Evolutionary conservation across 73 alveolate genomes (phyloP).

Genomic region (Loxodes magnus): DNA sequence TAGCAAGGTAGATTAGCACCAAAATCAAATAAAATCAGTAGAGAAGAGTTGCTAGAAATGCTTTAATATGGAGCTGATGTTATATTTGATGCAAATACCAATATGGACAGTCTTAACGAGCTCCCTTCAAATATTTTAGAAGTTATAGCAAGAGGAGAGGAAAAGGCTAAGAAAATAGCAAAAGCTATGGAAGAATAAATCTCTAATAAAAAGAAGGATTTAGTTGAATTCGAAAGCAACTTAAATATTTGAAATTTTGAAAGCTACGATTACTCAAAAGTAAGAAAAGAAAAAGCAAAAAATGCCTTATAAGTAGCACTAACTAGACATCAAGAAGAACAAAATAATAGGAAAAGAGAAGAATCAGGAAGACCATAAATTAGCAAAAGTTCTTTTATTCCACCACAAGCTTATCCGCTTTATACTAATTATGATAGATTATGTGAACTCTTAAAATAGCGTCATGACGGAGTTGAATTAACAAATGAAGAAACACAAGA

Average conservation of each 20-base stretch:
- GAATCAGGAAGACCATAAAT: constrained; percentile 15
- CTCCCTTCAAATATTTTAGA: constrained; percentile 90
- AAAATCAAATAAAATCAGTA: constrained; percentile 63
- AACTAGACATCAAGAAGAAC: constrained; percentile 22
- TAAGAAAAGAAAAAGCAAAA: constrained; percentile 71
- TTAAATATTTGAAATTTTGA: constrained; percentile 85
- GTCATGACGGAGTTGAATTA: constrained; percentile 31
- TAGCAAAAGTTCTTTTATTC: too few species aligned
- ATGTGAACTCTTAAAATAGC: constrained; percentile 45
- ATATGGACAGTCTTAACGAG: constrained; percentile 51
- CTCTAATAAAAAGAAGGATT: constrained; percentile 61
- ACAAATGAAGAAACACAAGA: constrained; percentile 67
- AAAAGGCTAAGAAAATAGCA: constrained; percentile 53
- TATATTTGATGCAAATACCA: constrained; percentile 71
- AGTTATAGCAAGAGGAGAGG: constrained; percentile 78
- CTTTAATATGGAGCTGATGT: constrained; percentile 95
- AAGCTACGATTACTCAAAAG: constrained; percentile 74
- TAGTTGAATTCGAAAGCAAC: constrained; percentile 68
- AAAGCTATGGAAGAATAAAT: constrained; percentile 20
- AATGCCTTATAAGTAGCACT: constrained; percentile 38
- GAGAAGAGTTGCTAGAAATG: constrained; percentile 93
- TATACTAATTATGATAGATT: constrained; percentile 57
- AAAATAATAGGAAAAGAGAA: constrained; percentile 39
- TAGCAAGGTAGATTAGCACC: constrained; percentile 91
- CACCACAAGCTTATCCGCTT: constrained; percentile 53